phyloP scores from a whole-genome alignment of 148 eudicot species.

The Arbutus unedo region DNA sequence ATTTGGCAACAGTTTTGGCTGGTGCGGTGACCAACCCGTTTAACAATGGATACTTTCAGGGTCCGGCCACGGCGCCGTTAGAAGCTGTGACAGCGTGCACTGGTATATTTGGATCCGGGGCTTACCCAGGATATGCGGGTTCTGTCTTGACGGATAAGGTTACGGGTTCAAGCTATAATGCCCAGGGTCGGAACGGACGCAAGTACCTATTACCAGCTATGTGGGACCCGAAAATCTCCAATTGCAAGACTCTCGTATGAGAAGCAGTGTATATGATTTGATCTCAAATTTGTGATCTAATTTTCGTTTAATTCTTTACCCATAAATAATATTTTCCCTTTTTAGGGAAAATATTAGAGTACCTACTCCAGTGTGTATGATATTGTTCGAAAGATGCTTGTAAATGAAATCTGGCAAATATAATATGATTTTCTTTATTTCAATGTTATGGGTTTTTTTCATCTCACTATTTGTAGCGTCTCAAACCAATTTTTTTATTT shows the following conservation, averaged over 20 bases:
- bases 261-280: background rate
- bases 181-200: background rate
- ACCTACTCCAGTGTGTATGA: too few relatives aligned
- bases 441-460: too few relatives aligned
- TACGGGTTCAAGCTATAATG: slow-evolving; percentile 9
- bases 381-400: too few relatives aligned
- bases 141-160: background rate
- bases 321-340: too few relatives aligned
- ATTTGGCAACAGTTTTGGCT: slow-evolving; percentile 39
- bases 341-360: too few relatives aligned
- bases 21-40: slow-evolving; percentile 51
- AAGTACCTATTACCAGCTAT: background rate
- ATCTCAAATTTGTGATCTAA: too few relatives aligned
- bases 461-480: too few relatives aligned
- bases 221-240: background rate
- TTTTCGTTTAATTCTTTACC: too few relatives aligned
- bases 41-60: slow-evolving; percentile 37
- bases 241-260: background rate
- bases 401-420: too few relatives aligned
- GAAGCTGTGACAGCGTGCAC: slow-evolving; percentile 47
- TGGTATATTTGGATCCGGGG: slow-evolving; percentile 39
- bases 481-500: too few relatives aligned
- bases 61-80: slow-evolving; percentile 38
- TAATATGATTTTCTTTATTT: too few relatives aligned
- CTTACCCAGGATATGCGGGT: slow-evolving; percentile 13